These are phyloP conservation scores for Phycomyces nitens DNA, from an alignment of 192 early-diverging fungal genomes.

Conservation along the genomic window DNA sequence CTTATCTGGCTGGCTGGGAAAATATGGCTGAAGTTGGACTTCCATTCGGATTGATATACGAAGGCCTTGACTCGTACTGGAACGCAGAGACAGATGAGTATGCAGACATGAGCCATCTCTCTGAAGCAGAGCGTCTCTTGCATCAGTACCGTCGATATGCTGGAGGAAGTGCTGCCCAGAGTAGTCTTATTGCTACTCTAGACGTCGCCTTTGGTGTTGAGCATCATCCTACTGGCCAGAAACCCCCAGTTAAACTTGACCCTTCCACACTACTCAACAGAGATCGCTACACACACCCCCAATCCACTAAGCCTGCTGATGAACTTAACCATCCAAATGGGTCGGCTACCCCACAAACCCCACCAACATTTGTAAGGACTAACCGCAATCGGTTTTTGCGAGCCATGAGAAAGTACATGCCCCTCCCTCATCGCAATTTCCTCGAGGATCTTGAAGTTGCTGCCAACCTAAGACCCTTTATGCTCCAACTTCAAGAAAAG, in stretches of 20 bases:
- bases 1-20: conserved; percentile 89
- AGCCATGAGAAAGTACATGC: conserved; percentile 93
- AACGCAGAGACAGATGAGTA: conserved; percentile 39
- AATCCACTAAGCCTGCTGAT: conserved; percentile 21
- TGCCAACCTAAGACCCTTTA: conserved; percentile 66
- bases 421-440: conserved; percentile 82
- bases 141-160: conserved; percentile 71
- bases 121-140: conserved; percentile 47
- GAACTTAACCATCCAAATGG: conserved; percentile 33
- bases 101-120: conserved; percentile 46
- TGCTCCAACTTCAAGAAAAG: conserved; percentile 35
- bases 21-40: conserved; percentile 84
- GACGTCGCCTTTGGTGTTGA: conserved; percentile 87
- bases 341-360: conserved; percentile 1
- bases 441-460: conserved; percentile 68
- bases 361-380: conserved; percentile 16
- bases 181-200: conserved; percentile 84
- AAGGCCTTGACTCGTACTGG: conserved; percentile 70
- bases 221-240: conserved; percentile 73
- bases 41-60: conserved; percentile 86
- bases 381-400: conserved; percentile 71
- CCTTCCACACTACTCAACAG: conserved; percentile 4
- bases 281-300: conserved; percentile 35
- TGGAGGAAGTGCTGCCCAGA: conserved; percentile 93
- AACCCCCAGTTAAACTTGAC: conserved; percentile 10